Evolutionary conservation across 768 basidiomycete genomes (phyloP), one percentile per base, ranked within the genome.

Genomic region (Crucibulum laeve): DNA sequence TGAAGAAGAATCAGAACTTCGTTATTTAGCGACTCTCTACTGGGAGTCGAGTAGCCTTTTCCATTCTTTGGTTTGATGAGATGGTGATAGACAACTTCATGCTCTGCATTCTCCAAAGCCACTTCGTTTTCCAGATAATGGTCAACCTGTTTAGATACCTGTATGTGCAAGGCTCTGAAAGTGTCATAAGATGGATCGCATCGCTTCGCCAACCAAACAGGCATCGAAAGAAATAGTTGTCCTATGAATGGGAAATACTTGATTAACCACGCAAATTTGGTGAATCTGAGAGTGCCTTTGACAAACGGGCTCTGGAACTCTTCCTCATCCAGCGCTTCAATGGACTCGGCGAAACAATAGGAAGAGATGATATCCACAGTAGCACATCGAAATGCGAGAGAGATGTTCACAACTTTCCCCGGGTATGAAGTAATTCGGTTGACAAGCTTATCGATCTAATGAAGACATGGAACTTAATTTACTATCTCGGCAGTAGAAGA

Each of bases 361-460:
- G 63, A 57, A 8, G 70, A 59, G 40, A 76, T 68, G 38, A 71
- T 65, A 47, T 74, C 74, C 47, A 71, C 52, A 7, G 70, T 63
- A 11, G 63, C 57, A 24, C 68, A 68, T 25, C 70, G 62, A 38
- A 69, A 74, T 4, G 69, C 71, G 25, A 64, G 52, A 53, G 63
- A 65, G 51, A 73, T 57, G 41, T 72, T 55, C 4, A 55, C 54
- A 2, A 68, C 59, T 23, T 34, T 44, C 38, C 48, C 37, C 17
- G 51, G 33, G 39, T 47, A 36, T 21, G 42, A 34, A 22, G 43
- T 43, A 2, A 63, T 47, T 34, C 54, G 50, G 3, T 41, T 43
- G 19, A 62, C 42, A 1, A 73, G 53, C 23, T 50, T 53, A 26
- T 68, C 57, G 14, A 69, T 44, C 72, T 73, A 32, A 37, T 22